A percentile compares a stretch with the other conserved stretches of the same genome.
These are phyloP conservation scores for Fusarium ambrosium DNA, from an alignment of 2,329 filamentous ascomycete genomes.

Conservation along the genomic window DNA sequence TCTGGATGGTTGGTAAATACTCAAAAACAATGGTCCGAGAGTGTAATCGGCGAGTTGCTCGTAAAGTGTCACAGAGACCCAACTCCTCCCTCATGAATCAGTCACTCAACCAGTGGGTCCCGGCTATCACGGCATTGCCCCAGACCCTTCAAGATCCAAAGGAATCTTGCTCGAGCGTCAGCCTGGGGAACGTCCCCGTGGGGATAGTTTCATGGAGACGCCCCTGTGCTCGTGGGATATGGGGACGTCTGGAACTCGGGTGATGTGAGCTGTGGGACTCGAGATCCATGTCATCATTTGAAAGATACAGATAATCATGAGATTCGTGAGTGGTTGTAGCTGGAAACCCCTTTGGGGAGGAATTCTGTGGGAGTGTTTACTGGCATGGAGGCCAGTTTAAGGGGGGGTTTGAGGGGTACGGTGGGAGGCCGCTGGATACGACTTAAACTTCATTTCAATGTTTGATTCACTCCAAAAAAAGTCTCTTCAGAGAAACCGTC, in stretches of 20 bases:
- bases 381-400: background rate
- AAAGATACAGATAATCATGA: background rate
- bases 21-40: background rate
- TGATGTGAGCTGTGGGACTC: constrained; percentile 27
- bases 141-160: background rate
- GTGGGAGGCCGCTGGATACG: background rate
- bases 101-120: constrained; percentile 10
- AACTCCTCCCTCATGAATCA: background rate
- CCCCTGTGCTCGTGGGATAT: constrained; percentile 26
- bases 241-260: constrained; percentile 22
- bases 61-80: background rate
- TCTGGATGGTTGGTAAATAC: background rate
- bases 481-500: background rate
- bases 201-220: constrained; percentile 31
- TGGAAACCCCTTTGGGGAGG: background rate
- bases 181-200: constrained; percentile 24
- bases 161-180: background rate
- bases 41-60: background rate
- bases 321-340: background rate
- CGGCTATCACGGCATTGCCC: background rate
- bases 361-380: background rate
- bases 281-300: background rate
- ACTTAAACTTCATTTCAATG: background rate
- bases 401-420: background rate
- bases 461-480: background rate